phyloP scores from a whole-genome alignment of 2,329 filamentous ascomycete genomes.

The Aureobasidium sp. region DNA sequence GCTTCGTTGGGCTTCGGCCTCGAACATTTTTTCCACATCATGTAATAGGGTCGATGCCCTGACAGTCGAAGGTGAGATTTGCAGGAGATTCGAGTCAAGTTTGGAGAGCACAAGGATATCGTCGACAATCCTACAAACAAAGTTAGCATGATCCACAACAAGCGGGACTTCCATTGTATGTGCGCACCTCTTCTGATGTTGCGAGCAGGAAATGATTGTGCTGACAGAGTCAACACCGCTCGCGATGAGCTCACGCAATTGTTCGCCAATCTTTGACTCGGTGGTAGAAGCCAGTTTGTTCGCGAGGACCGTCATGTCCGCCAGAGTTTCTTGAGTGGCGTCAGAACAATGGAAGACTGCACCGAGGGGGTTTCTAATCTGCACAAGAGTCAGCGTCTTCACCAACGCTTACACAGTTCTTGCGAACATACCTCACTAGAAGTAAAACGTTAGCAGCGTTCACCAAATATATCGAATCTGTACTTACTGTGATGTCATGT shows the following conservation, averaged over 20 bases:
- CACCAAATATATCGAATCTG: not conserved
- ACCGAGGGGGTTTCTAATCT: slow-evolving; percentile 16
- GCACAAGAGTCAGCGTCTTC: not conserved
- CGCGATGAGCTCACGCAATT: slow-evolving; percentile 21
- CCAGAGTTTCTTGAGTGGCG: slow-evolving; percentile 11
- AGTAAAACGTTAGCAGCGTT: not conserved
- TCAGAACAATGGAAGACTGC: slow-evolving; percentile 16
- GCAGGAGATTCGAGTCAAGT: slow-evolving; percentile 36
- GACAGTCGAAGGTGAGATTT: slow-evolving; percentile 19
- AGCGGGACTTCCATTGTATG: not conserved
- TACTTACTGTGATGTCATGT: slow-evolving; percentile 9
- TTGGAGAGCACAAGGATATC: slow-evolving; percentile 38
- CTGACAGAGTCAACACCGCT: slow-evolving; percentile 28
- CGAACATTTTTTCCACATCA: slow-evolving; percentile 27
- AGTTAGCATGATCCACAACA: not conserved
- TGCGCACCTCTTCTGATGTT: slow-evolving; percentile 30
- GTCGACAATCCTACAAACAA: slow-evolving; percentile 30
- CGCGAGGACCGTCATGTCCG: slow-evolving; percentile 9
- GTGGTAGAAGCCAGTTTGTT: not conserved
- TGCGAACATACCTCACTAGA: not conserved
- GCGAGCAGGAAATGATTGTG: slow-evolving; percentile 38
- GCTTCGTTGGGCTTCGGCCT: slow-evolving; percentile 22
- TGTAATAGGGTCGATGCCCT: slow-evolving; percentile 16
- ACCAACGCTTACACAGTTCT: not conserved
- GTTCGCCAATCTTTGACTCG: slow-evolving; percentile 13